Evolutionary conservation across 1,284 basidiomycete species (phyloP).

Genomic region (Cryptococcus sp.): DNA sequence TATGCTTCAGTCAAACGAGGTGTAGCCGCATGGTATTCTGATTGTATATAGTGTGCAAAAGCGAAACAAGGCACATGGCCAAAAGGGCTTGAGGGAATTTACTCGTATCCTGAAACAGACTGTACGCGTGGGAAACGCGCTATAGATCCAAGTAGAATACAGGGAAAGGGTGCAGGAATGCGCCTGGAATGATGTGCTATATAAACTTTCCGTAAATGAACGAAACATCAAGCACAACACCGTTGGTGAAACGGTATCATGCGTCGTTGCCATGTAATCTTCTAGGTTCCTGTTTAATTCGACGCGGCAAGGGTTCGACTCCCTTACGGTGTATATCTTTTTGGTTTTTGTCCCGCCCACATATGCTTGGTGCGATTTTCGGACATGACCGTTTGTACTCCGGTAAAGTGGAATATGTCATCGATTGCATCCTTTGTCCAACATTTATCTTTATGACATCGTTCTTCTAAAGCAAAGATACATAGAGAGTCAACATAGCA

Average conservation of each 20-base stretch:
- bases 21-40: too few species aligned
- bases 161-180: too few species aligned
- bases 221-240: slow-evolving; percentile 15
- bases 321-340: slow-evolving; percentile 38
- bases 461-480: neutral
- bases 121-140: neutral
- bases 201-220: neutral
- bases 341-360: neutral
- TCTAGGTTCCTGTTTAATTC: slow-evolving; percentile 2
- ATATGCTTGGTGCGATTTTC: neutral
- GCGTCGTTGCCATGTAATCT: slow-evolving; percentile 29
- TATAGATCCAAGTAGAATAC: too few species aligned
- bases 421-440: neutral
- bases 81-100: too few species aligned
- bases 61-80: too few species aligned
- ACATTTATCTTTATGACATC: neutral
- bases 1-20: too few species aligned
- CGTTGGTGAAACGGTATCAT: slow-evolving; percentile 44
- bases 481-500: neutral
- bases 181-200: too few species aligned
- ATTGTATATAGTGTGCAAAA: too few species aligned
- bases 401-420: neutral
- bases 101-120: too few species aligned
- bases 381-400: neutral
- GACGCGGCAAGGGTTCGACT: slow-evolving; percentile 42